Conservation (phyloP, 225 moss, liverwort and hornwort species). For the Anthoceros angustus region DNA sequence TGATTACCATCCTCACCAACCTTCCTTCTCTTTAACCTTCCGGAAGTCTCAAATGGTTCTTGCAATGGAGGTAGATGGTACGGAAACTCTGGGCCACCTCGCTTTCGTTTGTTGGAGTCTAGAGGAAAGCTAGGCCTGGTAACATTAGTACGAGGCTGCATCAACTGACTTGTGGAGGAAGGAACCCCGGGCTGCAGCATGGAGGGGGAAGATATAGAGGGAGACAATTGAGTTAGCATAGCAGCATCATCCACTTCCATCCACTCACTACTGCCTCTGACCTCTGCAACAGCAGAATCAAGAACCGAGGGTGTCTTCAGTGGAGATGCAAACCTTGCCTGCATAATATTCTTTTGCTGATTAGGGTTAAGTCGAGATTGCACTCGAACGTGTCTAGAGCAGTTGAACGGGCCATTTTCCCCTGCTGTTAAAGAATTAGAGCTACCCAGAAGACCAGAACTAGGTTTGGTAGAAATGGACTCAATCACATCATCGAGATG, state of each 20-base stretch:
- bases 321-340: conserved; percentile 21
- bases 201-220: conserved; percentile 29
- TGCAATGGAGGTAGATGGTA: conserved; percentile 57
- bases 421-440: conserved; percentile 36
- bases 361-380: conserved; percentile 16
- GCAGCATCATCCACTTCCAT: conserved; percentile 44
- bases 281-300: conserved; percentile 37
- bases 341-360: conserved; percentile 12
- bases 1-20: conserved; percentile 37
- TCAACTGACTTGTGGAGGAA: conserved; percentile 8
- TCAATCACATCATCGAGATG: conserved; percentile 93
- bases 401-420: conserved; percentile 41
- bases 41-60: conserved; percentile 24
- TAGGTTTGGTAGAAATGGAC: conserved; percentile 67
- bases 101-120: conserved; percentile 48
- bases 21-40: conserved; percentile 46
- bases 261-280: conserved; percentile 43
- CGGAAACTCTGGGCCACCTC: conserved; percentile 43
- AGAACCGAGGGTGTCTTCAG: conserved; percentile 21
- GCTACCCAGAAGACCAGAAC: conserved; percentile 15
- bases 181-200: conserved; percentile 11
- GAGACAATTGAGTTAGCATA: conserved; percentile 19
- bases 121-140: conserved; percentile 26
- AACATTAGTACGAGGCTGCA: conserved; percentile 20
- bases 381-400: conserved; percentile 14